Base-by-base conservation (phyloP, 169 alveolate species). In the Haemoproteus tartakovskyi region DNA sequence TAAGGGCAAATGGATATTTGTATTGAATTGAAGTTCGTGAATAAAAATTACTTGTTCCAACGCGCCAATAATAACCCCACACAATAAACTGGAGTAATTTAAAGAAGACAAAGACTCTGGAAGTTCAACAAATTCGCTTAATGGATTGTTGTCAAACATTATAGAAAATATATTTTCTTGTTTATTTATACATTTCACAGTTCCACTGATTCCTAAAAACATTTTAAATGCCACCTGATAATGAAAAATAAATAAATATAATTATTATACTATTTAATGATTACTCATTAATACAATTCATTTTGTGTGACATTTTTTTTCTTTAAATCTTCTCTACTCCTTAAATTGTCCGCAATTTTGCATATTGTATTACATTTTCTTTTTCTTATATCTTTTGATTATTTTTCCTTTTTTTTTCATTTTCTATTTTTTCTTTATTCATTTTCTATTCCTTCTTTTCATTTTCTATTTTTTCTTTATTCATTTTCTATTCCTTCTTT, bases 21-120 rank as follows among this genome's bases (percentile, higher is more conserved):
- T n/a, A n/a, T n/a, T n/a, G n/a, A n/a, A n/a, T n/a, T n/a, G n/a
- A n/a, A n/a, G n/a, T n/a, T n/a, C n/a, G n/a, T n/a, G n/a, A n/a
- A n/a, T n/a, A n/a, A n/a, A n/a, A n/a, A n/a, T n/a, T 30, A 88
- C 93, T 87, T 88, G 93, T 24, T 86, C 93, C 14, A 88, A 41
- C 8, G 93, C 93, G 0, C 93, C 93, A n/a, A 48, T 50, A 0
- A 88, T 88, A 3, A 86, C 90, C 5, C 93, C 93, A 29, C 93
- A 88, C 11, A 85, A 40, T 45, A 88, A 74, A 46, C 85, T 82
- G 38, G 90, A 88, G 47, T 88, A 88, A 38, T 85, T 79, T 38
- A 88, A 79, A n/a, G 79, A 80, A 4, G 87, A 47, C 19, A 88
- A 30, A 21, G 87, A 74, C 11, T 88, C 87, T 26, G 93, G 91